These are phyloP conservation scores for Talaromyces amestolkiae DNA, from an alignment of 2,329 filamentous ascomycete species.

Conservation along the genomic window DNA sequence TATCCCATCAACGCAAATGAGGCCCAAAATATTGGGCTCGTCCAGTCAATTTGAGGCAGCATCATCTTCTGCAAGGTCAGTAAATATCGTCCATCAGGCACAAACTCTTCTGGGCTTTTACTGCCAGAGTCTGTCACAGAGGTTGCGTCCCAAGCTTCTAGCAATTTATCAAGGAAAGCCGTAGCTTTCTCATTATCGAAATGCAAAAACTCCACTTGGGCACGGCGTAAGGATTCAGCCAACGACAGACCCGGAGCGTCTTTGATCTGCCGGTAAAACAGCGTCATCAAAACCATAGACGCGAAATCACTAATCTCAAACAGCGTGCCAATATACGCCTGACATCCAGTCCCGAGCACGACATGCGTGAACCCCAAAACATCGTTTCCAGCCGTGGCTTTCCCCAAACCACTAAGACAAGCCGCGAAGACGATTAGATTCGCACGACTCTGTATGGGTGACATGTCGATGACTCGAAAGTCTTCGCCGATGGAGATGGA, in stretches of 20 bases:
- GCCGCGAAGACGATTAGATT: conserved; percentile 29
- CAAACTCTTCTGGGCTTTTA: conserved; percentile 23
- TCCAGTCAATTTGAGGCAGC: conserved; percentile 26
- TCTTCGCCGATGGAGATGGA: conserved; percentile 28
- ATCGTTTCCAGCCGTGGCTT: conserved; percentile 25
- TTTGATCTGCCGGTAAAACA: conserved; percentile 27
- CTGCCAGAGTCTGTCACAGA: neutral
- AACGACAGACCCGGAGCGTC: conserved; percentile 17
- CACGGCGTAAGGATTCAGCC: conserved; percentile 22
- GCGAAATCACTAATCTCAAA: conserved; percentile 29
- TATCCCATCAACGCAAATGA: conserved; percentile 26
- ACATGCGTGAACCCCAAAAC: conserved; percentile 29
- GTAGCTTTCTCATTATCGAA: conserved; percentile 23
- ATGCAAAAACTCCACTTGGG: conserved; percentile 24
- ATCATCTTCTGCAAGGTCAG: conserved; percentile 25
- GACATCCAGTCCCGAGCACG: conserved; percentile 28
- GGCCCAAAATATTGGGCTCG: conserved; percentile 28
- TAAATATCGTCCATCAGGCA: conserved; percentile 24
- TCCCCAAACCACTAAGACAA: conserved; percentile 27
- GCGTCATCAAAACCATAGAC: conserved; percentile 28
- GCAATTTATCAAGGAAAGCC: conserved; percentile 23
- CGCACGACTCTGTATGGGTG: conserved; percentile 22
- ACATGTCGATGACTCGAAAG: conserved; percentile 29
- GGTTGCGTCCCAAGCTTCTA: conserved; percentile 20
- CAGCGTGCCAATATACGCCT: conserved; percentile 28